These are phyloP conservation scores for Casuarina equisetifolia DNA, from an alignment of 306 rosid genomes.

Conservation along the genomic window DNA sequence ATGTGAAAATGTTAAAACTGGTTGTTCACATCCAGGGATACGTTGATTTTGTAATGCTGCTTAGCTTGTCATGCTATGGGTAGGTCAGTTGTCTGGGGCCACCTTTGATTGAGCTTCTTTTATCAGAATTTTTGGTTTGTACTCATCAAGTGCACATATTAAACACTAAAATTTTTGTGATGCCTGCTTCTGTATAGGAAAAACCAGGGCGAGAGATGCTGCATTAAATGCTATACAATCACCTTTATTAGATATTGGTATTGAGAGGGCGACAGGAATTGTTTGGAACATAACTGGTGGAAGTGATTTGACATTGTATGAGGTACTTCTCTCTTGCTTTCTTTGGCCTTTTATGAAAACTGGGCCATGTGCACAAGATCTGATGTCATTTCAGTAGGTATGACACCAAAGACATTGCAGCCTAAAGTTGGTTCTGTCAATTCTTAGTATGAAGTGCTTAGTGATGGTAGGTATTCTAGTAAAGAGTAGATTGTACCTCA, in stretches of 20 bases:
- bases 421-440: neutral
- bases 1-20: neutral
- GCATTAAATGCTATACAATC: conserved; percentile 99
- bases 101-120: neutral
- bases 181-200: conserved; percentile 58
- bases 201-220: conserved; percentile 98
- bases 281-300: conserved; percentile 99
- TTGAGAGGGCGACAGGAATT: conserved; percentile 99
- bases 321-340: conserved; percentile 50
- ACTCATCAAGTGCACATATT: conserved; percentile 5
- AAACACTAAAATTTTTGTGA: conserved; percentile 22
- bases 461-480: neutral
- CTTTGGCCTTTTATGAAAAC: neutral
- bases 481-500: neutral
- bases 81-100: neutral
- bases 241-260: conserved; percentile 93
- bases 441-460: neutral
- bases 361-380: neutral
- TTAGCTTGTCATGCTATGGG: neutral
- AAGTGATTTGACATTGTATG: conserved; percentile 86
- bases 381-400: neutral
- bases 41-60: neutral
- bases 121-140: conserved; percentile 17
- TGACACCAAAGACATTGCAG: neutral
- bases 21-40: neutral